Evolutionary conservation across 176 grass and related monocot genomes (phyloP), one percentile per base, ranked within the genome.

Genomic region (Olyra latifolia): DNA sequence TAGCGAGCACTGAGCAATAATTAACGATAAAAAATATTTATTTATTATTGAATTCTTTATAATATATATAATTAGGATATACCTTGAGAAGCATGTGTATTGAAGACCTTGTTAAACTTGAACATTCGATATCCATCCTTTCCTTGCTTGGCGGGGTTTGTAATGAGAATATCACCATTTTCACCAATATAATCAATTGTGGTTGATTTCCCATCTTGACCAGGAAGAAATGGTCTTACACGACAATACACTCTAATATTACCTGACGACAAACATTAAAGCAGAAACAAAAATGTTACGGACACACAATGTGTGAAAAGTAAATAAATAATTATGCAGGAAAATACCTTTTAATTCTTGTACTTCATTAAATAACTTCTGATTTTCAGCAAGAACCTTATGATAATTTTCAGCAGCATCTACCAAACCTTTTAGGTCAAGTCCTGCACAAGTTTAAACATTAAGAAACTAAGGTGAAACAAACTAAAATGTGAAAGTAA

Each of bases 221-320:
- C 91, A 50, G 93, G 76, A 83, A 99, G 92, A 89, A 99, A 99
- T 46, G 97, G 97, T 63, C 97, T 93, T 17, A 99, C 72, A 81
- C 97, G 92, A 61, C 93, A 99, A 76, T 93, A 99, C 42, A 99
- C 97, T 85, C 97, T 88, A 20, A 99, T 99, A 80, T 99, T 99
- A 28, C 97, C 97, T 99, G 73, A 58, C 17, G 72, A 57, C 8
- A 85, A 77, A 66, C n/a, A 75, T 55, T 81, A 74, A 23, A 84
- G 42, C 66, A 28, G 4, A 84, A 71, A 72, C 2, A 41, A 68
- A 50, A 62, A 38, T 28, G 27, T 85, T 72, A 75, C 6, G 67
- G 0, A n/a, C 44, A 24, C 62, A 79, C 50, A 74, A 78, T 62
- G 13, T 73, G 13, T n/a, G 5, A 20, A 66, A 4, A 29, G 11